Base-by-base conservation (phyloP, 176 grass and related monocot genomes). In the Avena eriantha region DNA sequence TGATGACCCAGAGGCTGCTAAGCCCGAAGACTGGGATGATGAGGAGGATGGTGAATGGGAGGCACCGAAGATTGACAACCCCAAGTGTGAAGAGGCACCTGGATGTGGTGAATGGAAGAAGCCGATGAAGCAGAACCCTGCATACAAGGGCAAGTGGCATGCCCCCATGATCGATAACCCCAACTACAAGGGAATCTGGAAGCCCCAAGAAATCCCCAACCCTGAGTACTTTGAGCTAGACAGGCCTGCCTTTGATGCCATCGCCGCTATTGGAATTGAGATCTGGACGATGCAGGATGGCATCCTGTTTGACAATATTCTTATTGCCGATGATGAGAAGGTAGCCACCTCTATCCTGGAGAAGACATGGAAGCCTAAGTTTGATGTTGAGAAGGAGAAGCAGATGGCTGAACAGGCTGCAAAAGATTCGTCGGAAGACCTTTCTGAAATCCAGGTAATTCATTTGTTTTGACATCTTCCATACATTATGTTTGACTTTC, bases 241-340 rank as follows among this genome's bases (percentile, higher is more conserved):
- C 39, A 93, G 65, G 39, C 97, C 97, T 55, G 85, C 94, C 54
- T 96, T 87, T 41, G 97, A 96, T 86, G 77, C 92, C 10, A 99
- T 99, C 78, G 83, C 76, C 22, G 94, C 97, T 76, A 90, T 96
- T 80, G 97, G 97, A 46, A 96, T 99, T 56, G 97, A 99, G 94
- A 99, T 99, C 88, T 99, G 94, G 97, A 99, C 97, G 3, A 97
- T 99, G 97, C 97, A 99, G 71, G 97, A 99, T 71, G 97, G 97
- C 23, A 92, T 99, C 80, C 71, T 99, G 78, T 99, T 99, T 66
- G 94, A 94, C 86, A 96, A 96, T 26, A 91, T 99, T 83, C 87
- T 99, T 69, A 99, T 99, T 60, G 73, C 88, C 10, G 87, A 91
- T 82, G 92, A 96, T 53, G 97, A 96, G 89, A 94, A 96, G 87